Base-by-base conservation (phyloP, 345 rosid species). In the Pseudoturritis turrita region DNA sequence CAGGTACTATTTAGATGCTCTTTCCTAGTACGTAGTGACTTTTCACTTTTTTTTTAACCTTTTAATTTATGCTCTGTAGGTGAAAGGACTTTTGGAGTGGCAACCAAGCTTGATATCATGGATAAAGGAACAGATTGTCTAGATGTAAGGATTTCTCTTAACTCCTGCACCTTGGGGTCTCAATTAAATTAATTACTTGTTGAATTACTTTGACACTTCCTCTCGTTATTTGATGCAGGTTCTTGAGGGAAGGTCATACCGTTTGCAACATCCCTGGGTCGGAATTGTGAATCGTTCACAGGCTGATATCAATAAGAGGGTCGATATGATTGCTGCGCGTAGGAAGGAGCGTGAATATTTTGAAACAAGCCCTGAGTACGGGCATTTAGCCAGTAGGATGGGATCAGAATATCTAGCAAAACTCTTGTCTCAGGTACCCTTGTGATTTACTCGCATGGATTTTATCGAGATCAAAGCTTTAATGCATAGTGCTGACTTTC, bases 281-380 rank as follows among this genome's bases (percentile, higher is more conserved):
- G 99, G 99, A 75, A 89, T 91, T 64, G 99, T 95, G 75, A 95
- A 95, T 83, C 98, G 99, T 65, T 95, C 99, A 22, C 99, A 95
- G 85, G 97, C 99, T 70, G 99, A 95, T 63, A 95, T 95, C 81
- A 95, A 95, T 71, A 95, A 87, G 81, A 95, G 93, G 51, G 94
- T 89, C 49, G 99, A 95, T 80, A 95, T 95, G 96, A 83, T 83
- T 78, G 81, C 79, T 82, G 97, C 98, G 39, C 98, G 98, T 45
- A 74, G 89, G 35, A 95, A 91, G 78, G 99, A 95, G 83, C 84
- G 77, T 18, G 99, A 95, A 80, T 95, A 95, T 79, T 95, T 95
- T 80, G 97, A 95, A 84, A 86, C 94, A 59, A 88, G 99, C 81
- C 97, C 99, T 1, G 99, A 95, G 51, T 95, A 95, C 52, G 97